A percentile compares a stretch with the other conserved stretches of the same genome.
Conservation (phyloP, 768 basidiomycete genomes). For the Lentinula raphanica region DNA sequence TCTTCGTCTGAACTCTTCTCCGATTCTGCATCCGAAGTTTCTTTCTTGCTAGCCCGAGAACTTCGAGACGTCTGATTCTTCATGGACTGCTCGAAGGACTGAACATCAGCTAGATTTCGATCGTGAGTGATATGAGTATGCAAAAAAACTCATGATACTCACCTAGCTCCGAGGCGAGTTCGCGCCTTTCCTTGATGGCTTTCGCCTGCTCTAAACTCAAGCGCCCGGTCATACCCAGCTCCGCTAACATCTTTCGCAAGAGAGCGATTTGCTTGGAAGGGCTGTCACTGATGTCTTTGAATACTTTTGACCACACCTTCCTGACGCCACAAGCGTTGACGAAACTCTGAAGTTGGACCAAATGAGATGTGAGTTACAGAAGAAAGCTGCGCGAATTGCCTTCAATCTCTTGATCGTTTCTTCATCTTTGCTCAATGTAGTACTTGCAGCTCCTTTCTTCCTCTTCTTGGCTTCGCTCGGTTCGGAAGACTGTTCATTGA, state of each 20-base stretch:
- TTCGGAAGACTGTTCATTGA: slow-evolving; percentile 18
- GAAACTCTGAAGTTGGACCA: slow-evolving; percentile 41
- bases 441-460: slow-evolving; percentile 21
- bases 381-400: slow-evolving; percentile 29
- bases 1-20: slow-evolving; percentile 28
- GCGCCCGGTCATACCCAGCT: slow-evolving; percentile 77
- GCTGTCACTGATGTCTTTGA: slow-evolving; percentile 46
- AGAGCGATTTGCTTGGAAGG: slow-evolving; percentile 60
- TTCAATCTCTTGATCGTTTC: slow-evolving; percentile 73
- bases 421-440: slow-evolving; percentile 52
- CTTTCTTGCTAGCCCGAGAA: slow-evolving; percentile 24
- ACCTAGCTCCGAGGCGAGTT: slow-evolving; percentile 78
- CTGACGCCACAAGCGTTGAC: slow-evolving; percentile 74
- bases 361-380: background rate
- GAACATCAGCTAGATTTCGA: slow-evolving; percentile 59
- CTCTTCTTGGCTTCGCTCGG: slow-evolving; percentile 22
- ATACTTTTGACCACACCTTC: slow-evolving; percentile 72
- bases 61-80: slow-evolving; percentile 3
- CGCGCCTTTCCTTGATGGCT: slow-evolving; percentile 64
- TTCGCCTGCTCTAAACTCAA: slow-evolving; percentile 79
- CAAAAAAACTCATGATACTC: background rate
- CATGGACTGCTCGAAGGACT: slow-evolving; percentile 57
- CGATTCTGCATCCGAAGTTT: slow-evolving; percentile 18
- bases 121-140: background rate
- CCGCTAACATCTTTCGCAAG: slow-evolving; percentile 58